A percentile compares a stretch with the other conserved stretches of the same genome.
Conservation (phyloP, 2,329 filamentous ascomycete species). For the Hypoxylon sp. region DNA sequence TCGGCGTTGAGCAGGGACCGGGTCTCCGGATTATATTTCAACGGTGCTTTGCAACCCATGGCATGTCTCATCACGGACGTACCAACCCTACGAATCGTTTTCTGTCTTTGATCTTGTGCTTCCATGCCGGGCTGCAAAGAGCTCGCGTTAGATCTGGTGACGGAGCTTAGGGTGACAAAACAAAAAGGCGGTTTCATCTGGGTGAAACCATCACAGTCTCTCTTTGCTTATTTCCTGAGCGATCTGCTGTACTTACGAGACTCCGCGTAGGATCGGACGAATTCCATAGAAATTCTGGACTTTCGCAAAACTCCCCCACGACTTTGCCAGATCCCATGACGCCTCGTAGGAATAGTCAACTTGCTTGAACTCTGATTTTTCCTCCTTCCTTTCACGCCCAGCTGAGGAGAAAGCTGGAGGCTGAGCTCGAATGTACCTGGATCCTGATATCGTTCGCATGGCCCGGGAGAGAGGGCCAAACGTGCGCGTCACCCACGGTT, state of each 20-base stretch:
- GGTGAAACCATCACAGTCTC: conserved; percentile 18
- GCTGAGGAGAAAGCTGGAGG: neutral
- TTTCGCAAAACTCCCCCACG: conserved; percentile 21
- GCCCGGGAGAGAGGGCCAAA: neutral
- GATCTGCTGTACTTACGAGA: neutral
- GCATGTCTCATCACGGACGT: conserved; percentile 30
- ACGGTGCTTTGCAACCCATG: conserved; percentile 6
- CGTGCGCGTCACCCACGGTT: conserved; percentile 4
- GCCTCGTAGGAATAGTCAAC: neutral
- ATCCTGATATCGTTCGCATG: conserved; percentile 3
- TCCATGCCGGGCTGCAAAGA: conserved; percentile 4
- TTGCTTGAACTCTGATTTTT: neutral
- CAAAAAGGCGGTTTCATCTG: conserved; percentile 11
- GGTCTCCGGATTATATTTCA: conserved; percentile 30
- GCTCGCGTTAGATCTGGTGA: conserved; percentile 11
- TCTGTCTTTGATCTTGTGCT: conserved; percentile 4
- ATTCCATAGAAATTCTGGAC: conserved; percentile 23
- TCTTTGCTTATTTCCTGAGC: conserved; percentile 18
- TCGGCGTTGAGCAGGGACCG: conserved; percentile 21
- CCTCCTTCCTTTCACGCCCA: neutral
- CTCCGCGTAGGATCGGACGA: neutral
- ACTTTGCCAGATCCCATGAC: neutral
- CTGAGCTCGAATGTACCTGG: neutral
- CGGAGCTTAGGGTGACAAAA: too few species aligned
- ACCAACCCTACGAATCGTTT: conserved; percentile 24